Base-by-base conservation (phyloP, 352 stramenopile species). In the Phytophthora cryptogea region DNA sequence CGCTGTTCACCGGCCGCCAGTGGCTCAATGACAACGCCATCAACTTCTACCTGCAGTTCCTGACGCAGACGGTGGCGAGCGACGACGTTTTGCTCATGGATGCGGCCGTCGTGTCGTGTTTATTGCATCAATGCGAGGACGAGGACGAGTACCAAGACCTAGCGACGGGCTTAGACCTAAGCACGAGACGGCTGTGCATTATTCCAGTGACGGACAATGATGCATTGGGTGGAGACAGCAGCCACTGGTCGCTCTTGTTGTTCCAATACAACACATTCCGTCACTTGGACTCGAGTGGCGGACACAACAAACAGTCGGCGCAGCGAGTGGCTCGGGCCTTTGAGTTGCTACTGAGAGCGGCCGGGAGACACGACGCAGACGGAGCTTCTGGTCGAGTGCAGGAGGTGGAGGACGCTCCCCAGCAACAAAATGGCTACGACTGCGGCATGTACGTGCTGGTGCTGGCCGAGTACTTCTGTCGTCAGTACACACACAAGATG, bases 21-120 rank as follows among this genome's bases (percentile, higher is more conserved):
- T 95, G 86, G 86, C 84, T 95, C 28, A 93, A 95, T 56, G 86
- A 95, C 66, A 92, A 85, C 27, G 66, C 82, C 20, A 72, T 95
- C 59, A 84, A 93, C 75, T 95, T 95, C 54, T 93, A 90, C 66
- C 76, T 95, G 44, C 74, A 87, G 63, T 86, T 78, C 54, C 39
- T 92, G 27, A 77, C 74, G 28, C 78, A 83, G 31, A 78, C 76
- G 6, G 27, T 64, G 6, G 30, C 28, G 44, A 27, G n/a, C 26
- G 59, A 48, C 40, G 63, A 72, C 54, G 58, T 91, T 41, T 54
- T 93, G 45, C 66, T 93, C 42, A 80, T 90, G 70, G 86, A 95
- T 54, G 80, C 86, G 8, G 80, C 78, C 4, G 77, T 95, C 23
- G 80, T 92, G 9, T 92, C 83, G 54, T 93, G 86, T 63, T 74